Conservation (phyloP, 768 basidiomycete species). For the Suillus placidus region DNA sequence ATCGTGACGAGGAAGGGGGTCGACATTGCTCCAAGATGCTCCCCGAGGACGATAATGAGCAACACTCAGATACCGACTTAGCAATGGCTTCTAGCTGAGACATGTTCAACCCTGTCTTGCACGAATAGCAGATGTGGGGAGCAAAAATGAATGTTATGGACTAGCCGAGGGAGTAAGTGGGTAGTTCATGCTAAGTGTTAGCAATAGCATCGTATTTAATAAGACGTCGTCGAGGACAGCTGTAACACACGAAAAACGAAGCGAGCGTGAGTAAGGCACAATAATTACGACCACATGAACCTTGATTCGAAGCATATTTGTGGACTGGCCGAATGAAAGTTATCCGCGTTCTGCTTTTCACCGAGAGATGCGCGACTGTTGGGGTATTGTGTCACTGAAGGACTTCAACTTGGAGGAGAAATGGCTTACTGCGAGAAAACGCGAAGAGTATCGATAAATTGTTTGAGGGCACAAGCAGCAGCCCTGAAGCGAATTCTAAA, state of each 20-base stretch:
- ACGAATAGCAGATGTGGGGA: neutral
- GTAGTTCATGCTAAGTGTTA: neutral
- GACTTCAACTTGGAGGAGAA: neutral
- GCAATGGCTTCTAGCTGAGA: neutral
- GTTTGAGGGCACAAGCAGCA: neutral
- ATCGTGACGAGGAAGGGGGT: neutral
- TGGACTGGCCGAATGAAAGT: neutral
- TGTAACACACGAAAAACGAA: neutral
- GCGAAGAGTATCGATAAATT: neutral
- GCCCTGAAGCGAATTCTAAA: neutral
- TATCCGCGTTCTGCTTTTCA: neutral
- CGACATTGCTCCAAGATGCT: neutral
- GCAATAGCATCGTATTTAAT: neutral
- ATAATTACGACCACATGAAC: neutral
- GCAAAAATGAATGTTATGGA: neutral
- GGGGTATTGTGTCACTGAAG: neutral
- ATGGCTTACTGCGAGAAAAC: neutral
- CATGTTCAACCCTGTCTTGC: neutral
- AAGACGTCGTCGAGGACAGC: neutral
- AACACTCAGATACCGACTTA: neutral
- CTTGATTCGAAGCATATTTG: constrained; percentile 1
- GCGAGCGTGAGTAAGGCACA: constrained; percentile 12
- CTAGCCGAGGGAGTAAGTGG: neutral
- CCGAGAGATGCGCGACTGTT: neutral
- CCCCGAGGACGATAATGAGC: neutral